phyloP scores from a whole-genome alignment of 202 grass and related monocot species.

The Alloteropsis angusta region DNA sequence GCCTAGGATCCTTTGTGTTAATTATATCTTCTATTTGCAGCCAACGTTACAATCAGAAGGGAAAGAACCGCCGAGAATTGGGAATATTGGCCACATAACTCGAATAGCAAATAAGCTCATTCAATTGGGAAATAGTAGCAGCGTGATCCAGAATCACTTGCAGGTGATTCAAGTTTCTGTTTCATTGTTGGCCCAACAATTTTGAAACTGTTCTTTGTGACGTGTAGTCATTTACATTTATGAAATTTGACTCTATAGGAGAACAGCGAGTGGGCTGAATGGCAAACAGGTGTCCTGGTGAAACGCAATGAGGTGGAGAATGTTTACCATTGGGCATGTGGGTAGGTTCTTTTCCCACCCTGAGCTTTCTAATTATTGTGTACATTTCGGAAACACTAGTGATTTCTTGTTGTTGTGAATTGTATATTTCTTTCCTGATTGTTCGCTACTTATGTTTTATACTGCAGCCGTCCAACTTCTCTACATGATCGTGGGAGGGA shows the following conservation, averaged over 20 bases:
- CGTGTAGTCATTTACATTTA: background rate
- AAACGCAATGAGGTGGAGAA: slow-evolving; percentile 69
- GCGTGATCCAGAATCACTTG: slow-evolving; percentile 49
- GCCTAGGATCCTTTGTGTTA: background rate
- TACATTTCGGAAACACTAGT: slow-evolving; percentile 4
- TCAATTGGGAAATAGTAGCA: slow-evolving; percentile 53
- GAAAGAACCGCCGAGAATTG: slow-evolving; percentile 54
- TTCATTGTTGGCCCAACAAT: background rate
- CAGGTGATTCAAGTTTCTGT: slow-evolving; percentile 34
- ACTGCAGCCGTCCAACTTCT: slow-evolving; percentile 65
- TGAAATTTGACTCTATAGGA: slow-evolving; percentile 31
- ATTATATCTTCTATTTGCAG: slow-evolving; percentile 36
- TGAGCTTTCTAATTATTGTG: background rate
- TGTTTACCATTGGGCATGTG: slow-evolving; percentile 72
- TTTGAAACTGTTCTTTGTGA: background rate
- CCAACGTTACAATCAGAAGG: slow-evolving; percentile 49
- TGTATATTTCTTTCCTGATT: background rate
- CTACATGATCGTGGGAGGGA: slow-evolving; percentile 73
- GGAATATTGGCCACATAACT: slow-evolving; percentile 76
- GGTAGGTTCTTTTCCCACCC: slow-evolving; percentile 28
- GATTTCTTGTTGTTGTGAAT: background rate
- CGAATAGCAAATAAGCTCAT: slow-evolving; percentile 81
- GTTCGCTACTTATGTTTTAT: slow-evolving; percentile 8
- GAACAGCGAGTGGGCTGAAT: slow-evolving; percentile 55
- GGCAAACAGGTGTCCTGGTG: slow-evolving; percentile 42